Conservation (phyloP, 495 filamentous ascomycete genomes). For the Thermothielavioides terrestris region DNA sequence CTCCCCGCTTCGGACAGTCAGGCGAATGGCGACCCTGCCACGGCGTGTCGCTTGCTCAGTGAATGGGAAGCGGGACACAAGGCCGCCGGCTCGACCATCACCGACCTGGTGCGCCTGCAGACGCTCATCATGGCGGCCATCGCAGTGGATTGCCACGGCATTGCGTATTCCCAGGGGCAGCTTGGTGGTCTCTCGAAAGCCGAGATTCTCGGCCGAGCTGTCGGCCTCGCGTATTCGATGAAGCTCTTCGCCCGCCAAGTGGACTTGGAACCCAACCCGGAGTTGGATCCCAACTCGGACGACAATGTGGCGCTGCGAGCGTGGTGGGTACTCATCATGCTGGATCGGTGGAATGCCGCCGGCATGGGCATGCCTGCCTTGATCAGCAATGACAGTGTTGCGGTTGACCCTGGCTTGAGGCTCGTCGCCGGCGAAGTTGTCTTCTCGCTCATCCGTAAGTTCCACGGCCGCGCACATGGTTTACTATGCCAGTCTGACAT, state of each 20-base stretch:
- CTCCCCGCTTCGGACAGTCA: conserved; percentile 37
- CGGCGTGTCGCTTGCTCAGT: conserved; percentile 42
- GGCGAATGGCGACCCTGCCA: conserved; percentile 30
- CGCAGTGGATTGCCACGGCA: conserved; percentile 44
- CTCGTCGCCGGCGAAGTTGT: conserved; percentile 55
- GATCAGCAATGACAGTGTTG: conserved; percentile 53
- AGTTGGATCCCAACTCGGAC: conserved; percentile 57
- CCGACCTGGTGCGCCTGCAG: conserved; percentile 55
- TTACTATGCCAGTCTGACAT: conserved; percentile 12
- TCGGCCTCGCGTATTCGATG: conserved; percentile 50
- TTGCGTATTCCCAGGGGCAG: conserved; percentile 24
- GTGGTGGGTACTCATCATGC: conserved; percentile 65
- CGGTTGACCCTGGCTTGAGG: conserved; percentile 55
- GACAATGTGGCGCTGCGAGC: conserved; percentile 60
- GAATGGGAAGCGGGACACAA: conserved; percentile 45
- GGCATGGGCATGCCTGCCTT: conserved; percentile 51
- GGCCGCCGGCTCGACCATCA: conserved; percentile 35
- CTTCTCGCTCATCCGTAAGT: conserved; percentile 64
- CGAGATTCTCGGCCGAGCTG: conserved; percentile 47
- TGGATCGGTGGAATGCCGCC: conserved; percentile 69
- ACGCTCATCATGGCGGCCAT: conserved; percentile 54
- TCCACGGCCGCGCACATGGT: neutral
- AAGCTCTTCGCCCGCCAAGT: conserved; percentile 41
- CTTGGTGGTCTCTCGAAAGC: conserved; percentile 27
- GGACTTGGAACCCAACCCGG: conserved; percentile 14